Evolutionary conservation across 1,284 basidiomycete species (phyloP), one percentile per base, ranked within the genome.

Genomic region (Papiliotrema laurentii): DNA sequence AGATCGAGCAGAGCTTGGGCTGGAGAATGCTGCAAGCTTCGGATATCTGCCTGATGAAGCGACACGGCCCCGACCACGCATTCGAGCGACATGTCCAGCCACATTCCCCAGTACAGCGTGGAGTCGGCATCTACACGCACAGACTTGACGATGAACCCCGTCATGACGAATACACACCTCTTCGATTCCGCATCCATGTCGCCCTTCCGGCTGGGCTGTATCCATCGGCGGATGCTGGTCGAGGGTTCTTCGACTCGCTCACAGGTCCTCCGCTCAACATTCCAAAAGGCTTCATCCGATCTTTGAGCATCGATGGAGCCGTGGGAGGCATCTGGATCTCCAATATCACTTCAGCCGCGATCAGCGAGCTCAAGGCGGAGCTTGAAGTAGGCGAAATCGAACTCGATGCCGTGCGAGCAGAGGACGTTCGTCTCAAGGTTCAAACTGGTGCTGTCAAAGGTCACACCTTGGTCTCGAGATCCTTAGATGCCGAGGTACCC

Each of bases 131-230:
- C n/a, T 39, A 39, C 38, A 39, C 38, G 18, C 38, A 22, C 38
- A 16, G 5, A 14, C 6, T 39, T 14, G 19, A 21, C 5, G 24
- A 39, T 16, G 18, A 19, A 14, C 38, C 38, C 5, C 19, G 30
- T 27, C 42, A 4, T 34, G 47, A 39, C 35, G 9, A 22, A 5
- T 6, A 22, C 38, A 7, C n/a, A 16, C 38, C 38, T 14, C 19
- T 39, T 5, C 38, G 22, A 22, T 56, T 59, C 50, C 40, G 50
- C 4, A n/a, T 59, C 5, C 49, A 59, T 41, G 27, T 59, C 26
- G 40, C 50, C 21, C 14, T 59, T 5, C 54, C 38, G 5, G 21
- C 5, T 5, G 21, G 16, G 6, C 16, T 35, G 34, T 6, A 6
- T 5, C 16, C 16, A 5, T 35, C 14, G 34, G 16, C 34, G 34